Percentiles rank a stretch among this genome's conserved stretches.
These are phyloP conservation scores for Bertia moriformis DNA, from an alignment of 2,329 filamentous ascomycete genomes.

Conservation along the genomic window DNA sequence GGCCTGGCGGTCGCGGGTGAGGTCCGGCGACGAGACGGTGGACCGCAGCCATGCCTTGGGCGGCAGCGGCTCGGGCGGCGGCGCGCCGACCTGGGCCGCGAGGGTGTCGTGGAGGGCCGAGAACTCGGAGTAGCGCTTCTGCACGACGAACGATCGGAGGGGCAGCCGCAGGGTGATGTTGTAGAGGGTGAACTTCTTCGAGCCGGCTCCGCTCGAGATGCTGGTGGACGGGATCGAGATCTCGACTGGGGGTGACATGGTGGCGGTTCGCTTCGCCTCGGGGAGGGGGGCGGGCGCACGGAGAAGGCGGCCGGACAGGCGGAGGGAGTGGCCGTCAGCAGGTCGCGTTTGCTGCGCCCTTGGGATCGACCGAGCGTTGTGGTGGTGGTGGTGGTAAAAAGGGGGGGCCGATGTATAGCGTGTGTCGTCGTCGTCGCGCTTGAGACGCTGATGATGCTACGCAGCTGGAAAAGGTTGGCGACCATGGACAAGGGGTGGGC, in stretches of 20 bases:
- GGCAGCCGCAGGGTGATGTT: constrained; percentile 66
- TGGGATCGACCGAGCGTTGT: too few relatives aligned
- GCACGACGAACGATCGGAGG: constrained; percentile 59
- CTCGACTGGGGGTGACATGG: constrained; percentile 50
- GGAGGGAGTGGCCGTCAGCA: too few relatives aligned
- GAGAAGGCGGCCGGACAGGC: neutral
- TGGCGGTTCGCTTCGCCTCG: too few relatives aligned
- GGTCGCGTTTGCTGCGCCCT: too few relatives aligned
- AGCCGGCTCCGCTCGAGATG: constrained; percentile 28
- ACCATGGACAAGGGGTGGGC: too few relatives aligned
- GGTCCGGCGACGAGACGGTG: constrained; percentile 52
- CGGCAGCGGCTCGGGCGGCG: constrained; percentile 56
- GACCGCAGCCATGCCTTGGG: constrained; percentile 65
- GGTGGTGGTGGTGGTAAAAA: too few relatives aligned
- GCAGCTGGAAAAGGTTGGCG: too few relatives aligned
- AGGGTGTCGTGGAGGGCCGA: constrained; percentile 49
- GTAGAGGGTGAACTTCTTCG: constrained; percentile 61
- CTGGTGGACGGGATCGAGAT: constrained; percentile 56
- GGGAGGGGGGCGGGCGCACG: neutral
- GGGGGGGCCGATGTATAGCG: too few relatives aligned
- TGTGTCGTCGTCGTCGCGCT: too few relatives aligned
- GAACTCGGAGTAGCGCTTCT: constrained; percentile 77
- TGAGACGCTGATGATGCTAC: too few relatives aligned
- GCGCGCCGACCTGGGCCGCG: constrained; percentile 37
- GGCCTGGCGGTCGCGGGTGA: constrained; percentile 56